Conservation (phyloP, 805 yeast species). For the Grigorovia jiainica region DNA sequence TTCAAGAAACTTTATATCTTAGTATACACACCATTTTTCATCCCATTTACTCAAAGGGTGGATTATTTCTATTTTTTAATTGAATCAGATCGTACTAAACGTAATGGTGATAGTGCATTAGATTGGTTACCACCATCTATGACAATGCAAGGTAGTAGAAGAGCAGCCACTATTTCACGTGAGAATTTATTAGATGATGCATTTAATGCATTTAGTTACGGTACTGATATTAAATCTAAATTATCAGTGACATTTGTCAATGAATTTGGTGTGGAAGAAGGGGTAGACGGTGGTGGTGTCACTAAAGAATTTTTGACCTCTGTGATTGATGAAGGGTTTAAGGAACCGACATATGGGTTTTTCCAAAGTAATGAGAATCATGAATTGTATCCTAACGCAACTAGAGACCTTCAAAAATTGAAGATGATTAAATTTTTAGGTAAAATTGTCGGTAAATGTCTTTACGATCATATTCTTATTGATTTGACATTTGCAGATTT, state of each 20-base stretch:
- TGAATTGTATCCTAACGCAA: constrained; percentile 53
- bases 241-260: constrained; percentile 61
- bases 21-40: constrained; percentile 63
- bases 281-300: constrained; percentile 95
- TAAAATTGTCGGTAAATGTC: constrained; percentile 75
- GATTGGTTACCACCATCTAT: constrained; percentile 37
- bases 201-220: constrained; percentile 46
- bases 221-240: constrained; percentile 46
- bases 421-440: constrained; percentile 57
- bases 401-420: constrained; percentile 21
- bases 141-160: constrained; percentile 3
- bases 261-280: constrained; percentile 67
- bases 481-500: constrained; percentile 82
- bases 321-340: constrained; percentile 61
- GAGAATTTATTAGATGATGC: constrained; percentile 71
- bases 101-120: constrained; percentile 1
- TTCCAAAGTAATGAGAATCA: constrained; percentile 41
- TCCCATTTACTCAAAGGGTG: constrained; percentile 69
- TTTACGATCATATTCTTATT: constrained; percentile 72
- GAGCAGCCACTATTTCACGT: constrained; percentile 52
- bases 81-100: constrained; percentile 38
- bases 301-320: constrained; percentile 83
- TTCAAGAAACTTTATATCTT: constrained; percentile 40
- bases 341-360: constrained; percentile 21
- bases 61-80: constrained; percentile 58